These are phyloP conservation scores for Geranium incanum DNA, from an alignment of 441 rosid genomes.

Conservation along the genomic window DNA sequence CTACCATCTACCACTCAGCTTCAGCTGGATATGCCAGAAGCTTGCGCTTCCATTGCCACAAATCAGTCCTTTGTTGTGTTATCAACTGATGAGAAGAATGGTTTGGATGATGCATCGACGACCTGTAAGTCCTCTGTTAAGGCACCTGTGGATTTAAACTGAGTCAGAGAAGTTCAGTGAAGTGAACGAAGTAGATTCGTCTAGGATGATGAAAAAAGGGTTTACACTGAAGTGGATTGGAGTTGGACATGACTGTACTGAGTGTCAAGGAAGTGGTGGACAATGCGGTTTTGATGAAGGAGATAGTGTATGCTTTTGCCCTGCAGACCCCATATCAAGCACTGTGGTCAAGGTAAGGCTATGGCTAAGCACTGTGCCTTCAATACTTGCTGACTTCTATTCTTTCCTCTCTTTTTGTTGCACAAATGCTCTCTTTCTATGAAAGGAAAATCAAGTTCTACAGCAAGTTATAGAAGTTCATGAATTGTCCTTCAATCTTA, in stretches of 20 bases:
- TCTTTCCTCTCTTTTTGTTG: too few species aligned
- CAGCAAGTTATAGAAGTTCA: background rate
- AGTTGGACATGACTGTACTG: slow-evolving; percentile 31
- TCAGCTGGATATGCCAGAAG: background rate
- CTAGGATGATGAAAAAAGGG: slow-evolving; percentile 31
- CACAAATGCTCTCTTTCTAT: too few species aligned
- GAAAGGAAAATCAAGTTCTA: too few species aligned
- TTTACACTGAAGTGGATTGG: slow-evolving; percentile 44
- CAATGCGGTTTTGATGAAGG: slow-evolving; percentile 35
- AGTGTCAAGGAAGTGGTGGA: slow-evolving; percentile 40
- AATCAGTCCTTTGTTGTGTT: slow-evolving; percentile 30
- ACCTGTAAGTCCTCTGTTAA: slow-evolving; percentile 28
- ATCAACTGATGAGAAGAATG: slow-evolving; percentile 15
- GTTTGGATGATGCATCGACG: slow-evolving; percentile 8
- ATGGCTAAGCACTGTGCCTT: background rate
- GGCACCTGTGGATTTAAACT: slow-evolving; percentile 29
- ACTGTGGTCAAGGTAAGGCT: slow-evolving; percentile 39
- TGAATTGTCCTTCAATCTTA: background rate
- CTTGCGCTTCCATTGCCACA: slow-evolving; percentile 30
- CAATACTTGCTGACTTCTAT: background rate
- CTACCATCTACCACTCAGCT: slow-evolving; percentile 20
- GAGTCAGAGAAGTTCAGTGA: background rate
- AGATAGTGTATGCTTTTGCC: slow-evolving; percentile 41
- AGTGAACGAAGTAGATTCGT: slow-evolving; percentile 24
- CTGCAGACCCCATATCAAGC: slow-evolving; percentile 20